phyloP scores from a whole-genome alignment of 208 protist genomes.

The Crithidia acanthocephali region DNA sequence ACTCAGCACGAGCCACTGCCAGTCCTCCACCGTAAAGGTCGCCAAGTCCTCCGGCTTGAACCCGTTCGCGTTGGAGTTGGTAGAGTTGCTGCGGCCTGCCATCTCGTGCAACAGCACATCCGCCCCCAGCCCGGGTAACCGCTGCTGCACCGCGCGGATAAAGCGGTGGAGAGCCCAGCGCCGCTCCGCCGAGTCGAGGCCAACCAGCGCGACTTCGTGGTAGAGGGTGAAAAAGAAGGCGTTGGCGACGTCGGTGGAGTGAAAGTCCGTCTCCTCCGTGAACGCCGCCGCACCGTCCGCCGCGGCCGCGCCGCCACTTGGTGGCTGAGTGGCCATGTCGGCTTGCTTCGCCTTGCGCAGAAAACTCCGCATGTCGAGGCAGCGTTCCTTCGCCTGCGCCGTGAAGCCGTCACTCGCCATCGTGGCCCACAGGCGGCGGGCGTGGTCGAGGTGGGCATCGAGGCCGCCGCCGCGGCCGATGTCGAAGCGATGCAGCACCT shows the following conservation, averaged over 20 bases:
- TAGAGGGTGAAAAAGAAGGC: constrained; percentile 70
- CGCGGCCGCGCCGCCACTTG: neutral
- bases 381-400: constrained; percentile 11
- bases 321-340: neutral
- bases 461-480: constrained; percentile 8
- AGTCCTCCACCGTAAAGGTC: constrained; percentile 27
- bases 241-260: constrained; percentile 52
- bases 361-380: constrained; percentile 27
- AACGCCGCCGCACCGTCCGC: constrained; percentile 14
- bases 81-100: neutral
- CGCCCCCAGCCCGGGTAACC: constrained; percentile 46
- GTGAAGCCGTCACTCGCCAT: constrained; percentile 1
- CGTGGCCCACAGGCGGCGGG: constrained; percentile 13
- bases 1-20: constrained; percentile 48
- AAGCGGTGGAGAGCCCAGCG: constrained; percentile 48
- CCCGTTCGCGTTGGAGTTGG: neutral
- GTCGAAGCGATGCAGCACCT: constrained; percentile 3
- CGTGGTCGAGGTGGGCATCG: constrained; percentile 6
- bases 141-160: constrained; percentile 41
- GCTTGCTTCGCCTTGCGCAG: constrained; percentile 24
- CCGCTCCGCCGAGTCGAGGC: constrained; percentile 23
- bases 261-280: constrained; percentile 41
- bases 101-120: constrained; percentile 42
- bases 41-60: neutral
- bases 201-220: constrained; percentile 58